These are phyloP conservation scores for Sicyos edulis DNA, from an alignment of 306 rosid species.

Conservation along the genomic window DNA sequence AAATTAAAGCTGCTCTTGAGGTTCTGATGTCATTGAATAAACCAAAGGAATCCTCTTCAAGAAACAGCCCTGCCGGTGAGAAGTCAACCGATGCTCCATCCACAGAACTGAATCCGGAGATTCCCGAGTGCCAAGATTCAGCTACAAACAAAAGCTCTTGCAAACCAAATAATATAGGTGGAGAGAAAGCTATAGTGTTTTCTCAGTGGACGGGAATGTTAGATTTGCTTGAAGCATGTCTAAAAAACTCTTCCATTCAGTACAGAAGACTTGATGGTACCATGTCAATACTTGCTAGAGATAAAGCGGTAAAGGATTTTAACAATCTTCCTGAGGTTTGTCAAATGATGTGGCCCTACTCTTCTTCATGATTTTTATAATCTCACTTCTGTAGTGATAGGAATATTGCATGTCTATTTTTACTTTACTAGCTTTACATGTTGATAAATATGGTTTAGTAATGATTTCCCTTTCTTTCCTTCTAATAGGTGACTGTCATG, in stretches of 20 bases:
- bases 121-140: slow-evolving; percentile 13
- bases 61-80: not conserved
- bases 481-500: slow-evolving; percentile 48
- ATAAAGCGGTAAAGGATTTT: slow-evolving; percentile 81
- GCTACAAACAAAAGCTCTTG: slow-evolving; percentile 33
- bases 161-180: slow-evolving; percentile 40
- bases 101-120: slow-evolving; percentile 21
- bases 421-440: not conserved
- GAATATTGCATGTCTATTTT: not conserved
- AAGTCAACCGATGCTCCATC: slow-evolving; percentile 32
- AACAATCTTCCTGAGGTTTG: slow-evolving; percentile 69
- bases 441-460: slow-evolving; percentile 13
- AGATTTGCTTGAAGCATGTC: slow-evolving; percentile 69
- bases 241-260: slow-evolving; percentile 35
- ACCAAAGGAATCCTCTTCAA: slow-evolving; percentile 14
- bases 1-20: slow-evolving; percentile 78
- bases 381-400: not conserved
- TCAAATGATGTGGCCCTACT: slow-evolving; percentile 17
- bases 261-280: slow-evolving; percentile 95
- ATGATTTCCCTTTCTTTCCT: not conserved
- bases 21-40: slow-evolving; percentile 44
- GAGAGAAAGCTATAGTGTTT: slow-evolving; percentile 57
- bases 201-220: slow-evolving; percentile 98
- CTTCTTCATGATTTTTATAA: not conserved
- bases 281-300: slow-evolving; percentile 73